Evolutionary conservation across 2,329 filamentous ascomycete genomes (phyloP).

Genomic region (Trichoderma asperellum): DNA sequence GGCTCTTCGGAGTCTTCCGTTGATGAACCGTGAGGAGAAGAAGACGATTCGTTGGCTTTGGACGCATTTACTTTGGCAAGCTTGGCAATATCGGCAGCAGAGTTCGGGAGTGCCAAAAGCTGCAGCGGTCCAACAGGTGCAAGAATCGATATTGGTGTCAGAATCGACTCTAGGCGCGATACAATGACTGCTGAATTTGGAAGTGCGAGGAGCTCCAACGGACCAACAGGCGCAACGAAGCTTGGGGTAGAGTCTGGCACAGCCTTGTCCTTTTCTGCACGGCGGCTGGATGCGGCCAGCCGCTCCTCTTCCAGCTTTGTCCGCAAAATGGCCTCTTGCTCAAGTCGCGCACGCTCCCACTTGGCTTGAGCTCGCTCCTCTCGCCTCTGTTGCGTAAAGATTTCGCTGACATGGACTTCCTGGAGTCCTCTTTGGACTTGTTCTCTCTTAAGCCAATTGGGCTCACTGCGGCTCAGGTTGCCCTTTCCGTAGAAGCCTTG

Average conservation of each 20-base stretch:
- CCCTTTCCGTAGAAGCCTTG: conserved; percentile 98
- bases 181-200: conserved; percentile 53
- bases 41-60: background rate
- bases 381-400: conserved; percentile 74
- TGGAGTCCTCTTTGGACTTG: conserved; percentile 70
- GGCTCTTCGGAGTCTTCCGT: conserved; percentile 25
- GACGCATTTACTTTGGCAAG: background rate
- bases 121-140: conserved; percentile 21
- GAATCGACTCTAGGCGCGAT: background rate
- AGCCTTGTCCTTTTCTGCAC: conserved; percentile 27
- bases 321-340: conserved; percentile 80
- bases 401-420: conserved; percentile 74
- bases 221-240: conserved; percentile 49
- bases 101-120: conserved; percentile 56
- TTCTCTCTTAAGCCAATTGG: conserved; percentile 86
- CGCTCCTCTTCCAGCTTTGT: conserved; percentile 57
- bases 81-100: conserved; percentile 36
- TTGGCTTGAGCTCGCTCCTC: conserved; percentile 84
- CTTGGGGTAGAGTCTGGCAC: background rate
- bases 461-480: conserved; percentile 88
- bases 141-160: background rate
- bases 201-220: conserved; percentile 50
- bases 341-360: conserved; percentile 85
- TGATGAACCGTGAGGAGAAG: conserved; percentile 11
- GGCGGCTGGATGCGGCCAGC: conserved; percentile 33